A percentile compares a stretch with the other conserved stretches of the same genome.
These are phyloP conservation scores for Neurospora africana DNA, from an alignment of 495 filamentous ascomycete genomes.

Conservation along the genomic window DNA sequence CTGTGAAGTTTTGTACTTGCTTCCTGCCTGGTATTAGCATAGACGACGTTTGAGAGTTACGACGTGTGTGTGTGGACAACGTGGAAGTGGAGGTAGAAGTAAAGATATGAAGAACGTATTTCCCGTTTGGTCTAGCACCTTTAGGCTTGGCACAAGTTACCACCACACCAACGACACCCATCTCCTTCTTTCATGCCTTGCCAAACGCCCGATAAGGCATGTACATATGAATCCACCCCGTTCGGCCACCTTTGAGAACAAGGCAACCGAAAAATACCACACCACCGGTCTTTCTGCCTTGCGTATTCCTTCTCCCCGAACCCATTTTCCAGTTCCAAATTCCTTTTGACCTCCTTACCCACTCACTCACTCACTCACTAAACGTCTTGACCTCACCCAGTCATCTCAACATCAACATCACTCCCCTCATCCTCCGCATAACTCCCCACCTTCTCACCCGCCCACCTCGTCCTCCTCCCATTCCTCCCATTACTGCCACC, in stretches of 20 bases:
- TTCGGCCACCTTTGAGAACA: not conserved
- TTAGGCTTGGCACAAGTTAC: not conserved
- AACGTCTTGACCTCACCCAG: not conserved
- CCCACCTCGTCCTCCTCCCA: conserved; percentile 14
- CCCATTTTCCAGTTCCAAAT: not conserved
- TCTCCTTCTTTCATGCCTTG: not conserved
- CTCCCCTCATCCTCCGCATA: conserved; percentile 29
- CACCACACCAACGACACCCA: not conserved
- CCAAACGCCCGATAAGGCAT: not conserved
- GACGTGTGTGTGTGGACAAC: not conserved
- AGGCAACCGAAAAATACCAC: not conserved
- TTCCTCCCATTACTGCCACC: not conserved
- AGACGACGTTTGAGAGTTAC: not conserved
- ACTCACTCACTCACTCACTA: not conserved
- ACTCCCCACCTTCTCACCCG: conserved; percentile 23
- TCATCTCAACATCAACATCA: conserved; percentile 13
- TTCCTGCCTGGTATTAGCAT: not conserved
- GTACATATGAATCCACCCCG: not conserved
- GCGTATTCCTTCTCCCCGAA: not conserved
- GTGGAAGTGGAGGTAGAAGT: not conserved
- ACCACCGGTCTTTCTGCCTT: not conserved
- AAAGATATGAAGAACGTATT: not conserved
- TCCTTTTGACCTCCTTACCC: not conserved
- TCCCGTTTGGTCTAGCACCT: not conserved
- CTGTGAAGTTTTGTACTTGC: not conserved